Conservation (phyloP, 352 stramenopile species). For the Phytopythium kandeliae region DNA sequence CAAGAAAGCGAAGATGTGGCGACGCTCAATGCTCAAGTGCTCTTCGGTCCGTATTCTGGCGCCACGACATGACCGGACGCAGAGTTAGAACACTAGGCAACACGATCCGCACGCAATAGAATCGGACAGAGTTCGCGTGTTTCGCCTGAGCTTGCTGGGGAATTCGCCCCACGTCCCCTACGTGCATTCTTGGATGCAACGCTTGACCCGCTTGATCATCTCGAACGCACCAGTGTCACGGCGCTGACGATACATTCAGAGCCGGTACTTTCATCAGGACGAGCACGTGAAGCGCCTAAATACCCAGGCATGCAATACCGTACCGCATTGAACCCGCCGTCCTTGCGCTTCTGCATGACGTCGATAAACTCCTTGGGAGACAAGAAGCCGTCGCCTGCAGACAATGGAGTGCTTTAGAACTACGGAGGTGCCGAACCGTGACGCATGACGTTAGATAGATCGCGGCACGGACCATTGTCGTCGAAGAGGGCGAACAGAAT, state of each 20-base stretch:
- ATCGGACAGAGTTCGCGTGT: neutral
- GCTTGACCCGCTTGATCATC: slow-evolving; percentile 54
- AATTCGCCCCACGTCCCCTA: slow-evolving; percentile 9
- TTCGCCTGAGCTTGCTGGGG: neutral
- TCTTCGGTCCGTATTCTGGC: slow-evolving; percentile 75
- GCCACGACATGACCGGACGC: slow-evolving; percentile 12
- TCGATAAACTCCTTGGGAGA: slow-evolving; percentile 81
- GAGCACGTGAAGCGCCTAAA: neutral
- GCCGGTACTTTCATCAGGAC: neutral
- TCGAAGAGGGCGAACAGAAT: slow-evolving; percentile 85
- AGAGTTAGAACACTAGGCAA: neutral
- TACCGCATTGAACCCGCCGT: slow-evolving; percentile 80
- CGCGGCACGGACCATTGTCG: slow-evolving; percentile 41
- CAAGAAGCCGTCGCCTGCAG: slow-evolving; percentile 65
- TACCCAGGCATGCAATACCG: neutral
- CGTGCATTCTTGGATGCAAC: slow-evolving; percentile 46
- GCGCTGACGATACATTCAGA: slow-evolving; percentile 26
- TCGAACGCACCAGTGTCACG: slow-evolving; percentile 74
- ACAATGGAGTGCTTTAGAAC: neutral
- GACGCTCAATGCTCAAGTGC: slow-evolving; percentile 56
- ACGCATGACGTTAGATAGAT: too few species aligned
- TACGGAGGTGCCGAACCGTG: too few species aligned
- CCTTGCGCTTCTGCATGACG: slow-evolving; percentile 84
- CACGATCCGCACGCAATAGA: too few species aligned
- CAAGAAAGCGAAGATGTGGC: slow-evolving; percentile 54